These are phyloP conservation scores for Globisporangium canariense DNA, from an alignment of 352 stramenopile genomes.

Conservation along the genomic window DNA sequence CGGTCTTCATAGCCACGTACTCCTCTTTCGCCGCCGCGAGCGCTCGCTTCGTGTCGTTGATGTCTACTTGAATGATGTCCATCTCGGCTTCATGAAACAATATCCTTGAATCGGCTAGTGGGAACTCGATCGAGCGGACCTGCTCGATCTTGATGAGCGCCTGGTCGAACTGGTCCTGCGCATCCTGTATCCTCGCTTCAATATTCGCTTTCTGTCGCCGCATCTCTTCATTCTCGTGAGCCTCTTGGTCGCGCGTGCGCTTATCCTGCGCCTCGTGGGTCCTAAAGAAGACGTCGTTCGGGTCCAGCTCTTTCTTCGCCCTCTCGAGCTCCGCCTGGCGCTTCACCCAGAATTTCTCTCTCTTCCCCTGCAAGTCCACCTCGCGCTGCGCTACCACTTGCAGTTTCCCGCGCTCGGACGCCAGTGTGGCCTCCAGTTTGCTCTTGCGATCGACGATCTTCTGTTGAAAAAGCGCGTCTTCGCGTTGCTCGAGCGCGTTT, in stretches of 20 bases:
- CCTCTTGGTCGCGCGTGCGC: constrained; percentile 49
- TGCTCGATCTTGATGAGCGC: constrained; percentile 32
- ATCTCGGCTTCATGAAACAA: constrained; percentile 66
- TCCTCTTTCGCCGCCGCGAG: constrained; percentile 60
- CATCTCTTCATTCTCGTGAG: constrained; percentile 53
- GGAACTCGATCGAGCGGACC: constrained; percentile 38
- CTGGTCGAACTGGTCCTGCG: constrained; percentile 33
- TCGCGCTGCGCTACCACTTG: constrained; percentile 49
- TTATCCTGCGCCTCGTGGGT: constrained; percentile 62
- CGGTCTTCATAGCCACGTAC: constrained; percentile 53
- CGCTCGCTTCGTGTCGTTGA: constrained; percentile 41
- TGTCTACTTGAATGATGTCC: constrained; percentile 37
- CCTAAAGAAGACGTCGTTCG: constrained; percentile 74
- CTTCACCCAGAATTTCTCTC: constrained; percentile 61
- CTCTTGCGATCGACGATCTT: constrained; percentile 42
- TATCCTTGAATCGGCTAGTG: constrained; percentile 46
- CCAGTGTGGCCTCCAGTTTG: constrained; percentile 31
- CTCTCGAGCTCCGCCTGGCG: constrained; percentile 59
- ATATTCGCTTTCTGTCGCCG: constrained; percentile 39
- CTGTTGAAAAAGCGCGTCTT: constrained; percentile 47
- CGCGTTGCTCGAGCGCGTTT: constrained; percentile 23
- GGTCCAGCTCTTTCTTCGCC: constrained; percentile 70
- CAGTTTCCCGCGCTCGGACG: constrained; percentile 55
- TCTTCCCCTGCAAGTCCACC: constrained; percentile 39
- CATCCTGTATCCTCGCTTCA: constrained; percentile 36